Percentiles rank a stretch among this genome's conserved stretches.
phyloP scores from a whole-genome alignment of 257 asterid species.

The Solanum ossicruentum region DNA sequence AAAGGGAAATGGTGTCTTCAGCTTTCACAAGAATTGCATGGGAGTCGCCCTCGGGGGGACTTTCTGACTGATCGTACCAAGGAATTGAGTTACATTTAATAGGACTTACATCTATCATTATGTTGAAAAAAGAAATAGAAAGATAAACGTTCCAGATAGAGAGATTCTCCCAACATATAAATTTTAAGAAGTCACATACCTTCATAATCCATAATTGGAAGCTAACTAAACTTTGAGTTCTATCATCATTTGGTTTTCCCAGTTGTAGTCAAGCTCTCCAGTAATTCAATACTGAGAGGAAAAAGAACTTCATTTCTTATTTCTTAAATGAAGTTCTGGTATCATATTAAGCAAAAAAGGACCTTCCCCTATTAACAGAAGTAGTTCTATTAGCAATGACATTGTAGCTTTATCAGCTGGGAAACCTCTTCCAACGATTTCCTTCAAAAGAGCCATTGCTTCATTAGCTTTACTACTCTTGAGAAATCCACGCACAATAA shows the following conservation, averaged over 20 bases:
- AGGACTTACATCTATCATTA: background rate
- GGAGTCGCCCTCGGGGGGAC: background rate
- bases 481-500: background rate
- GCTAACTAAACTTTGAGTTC: background rate
- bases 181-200: background rate
- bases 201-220: background rate
- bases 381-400: background rate
- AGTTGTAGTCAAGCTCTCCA: background rate
- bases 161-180: background rate
- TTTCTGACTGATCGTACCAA: background rate
- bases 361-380: background rate
- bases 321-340: background rate
- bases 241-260: background rate
- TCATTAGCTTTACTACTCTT: conserved; percentile 1
- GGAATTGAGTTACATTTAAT: background rate
- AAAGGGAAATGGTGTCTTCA: background rate
- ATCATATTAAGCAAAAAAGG: background rate
- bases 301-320: background rate
- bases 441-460: conserved; percentile 4
- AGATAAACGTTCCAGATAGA: background rate
- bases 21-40: background rate
- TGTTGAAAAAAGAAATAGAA: background rate
- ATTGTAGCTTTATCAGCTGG: background rate
- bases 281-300: background rate
- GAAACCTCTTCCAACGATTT: conserved; percentile 4